Conservation (phyloP, 257 asterid species). For the Leonotis leonurus region DNA sequence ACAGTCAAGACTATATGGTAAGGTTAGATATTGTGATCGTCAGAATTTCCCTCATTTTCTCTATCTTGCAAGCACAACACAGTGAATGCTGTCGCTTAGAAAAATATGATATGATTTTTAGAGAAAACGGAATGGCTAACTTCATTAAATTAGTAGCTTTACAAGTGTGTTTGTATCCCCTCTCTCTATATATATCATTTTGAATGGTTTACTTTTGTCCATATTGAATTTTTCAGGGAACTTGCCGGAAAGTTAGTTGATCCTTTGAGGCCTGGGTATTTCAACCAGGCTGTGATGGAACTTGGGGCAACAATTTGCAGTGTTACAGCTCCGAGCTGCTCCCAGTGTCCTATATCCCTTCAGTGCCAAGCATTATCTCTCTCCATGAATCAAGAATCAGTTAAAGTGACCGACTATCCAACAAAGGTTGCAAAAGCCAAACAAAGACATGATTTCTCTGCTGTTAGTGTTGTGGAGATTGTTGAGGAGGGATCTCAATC, state of each 20-base stretch:
- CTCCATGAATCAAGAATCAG: slow-evolving; percentile 41
- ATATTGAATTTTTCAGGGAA: slow-evolving; percentile 42
- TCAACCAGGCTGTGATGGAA: slow-evolving; percentile 96
- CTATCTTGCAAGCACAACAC: neutral
- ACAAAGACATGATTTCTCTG: slow-evolving; percentile 70
- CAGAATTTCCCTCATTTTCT: neutral
- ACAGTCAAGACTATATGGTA: slow-evolving; percentile 82
- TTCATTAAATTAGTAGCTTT: neutral
- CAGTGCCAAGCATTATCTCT: slow-evolving; percentile 73
- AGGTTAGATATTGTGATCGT: slow-evolving; percentile 23
- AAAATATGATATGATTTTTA: neutral
- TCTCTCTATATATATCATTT: neutral
- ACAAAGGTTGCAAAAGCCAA: slow-evolving; percentile 71
- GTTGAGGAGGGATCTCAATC: slow-evolving; percentile 45
- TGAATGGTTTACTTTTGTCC: neutral
- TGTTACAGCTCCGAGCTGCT: slow-evolving; percentile 50
- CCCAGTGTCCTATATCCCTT: slow-evolving; percentile 62
- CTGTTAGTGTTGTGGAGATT: slow-evolving; percentile 92
- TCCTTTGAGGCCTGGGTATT: slow-evolving; percentile 85
- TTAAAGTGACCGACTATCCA: slow-evolving; percentile 79
- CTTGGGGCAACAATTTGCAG: slow-evolving; percentile 94
- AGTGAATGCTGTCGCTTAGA: neutral
- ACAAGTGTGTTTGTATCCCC: neutral
- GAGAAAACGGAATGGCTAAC: neutral
- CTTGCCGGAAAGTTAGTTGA: slow-evolving; percentile 82